These are phyloP conservation scores for Cladosporium colombiae DNA, from an alignment of 2,329 filamentous ascomycete species.

Conservation along the genomic window DNA sequence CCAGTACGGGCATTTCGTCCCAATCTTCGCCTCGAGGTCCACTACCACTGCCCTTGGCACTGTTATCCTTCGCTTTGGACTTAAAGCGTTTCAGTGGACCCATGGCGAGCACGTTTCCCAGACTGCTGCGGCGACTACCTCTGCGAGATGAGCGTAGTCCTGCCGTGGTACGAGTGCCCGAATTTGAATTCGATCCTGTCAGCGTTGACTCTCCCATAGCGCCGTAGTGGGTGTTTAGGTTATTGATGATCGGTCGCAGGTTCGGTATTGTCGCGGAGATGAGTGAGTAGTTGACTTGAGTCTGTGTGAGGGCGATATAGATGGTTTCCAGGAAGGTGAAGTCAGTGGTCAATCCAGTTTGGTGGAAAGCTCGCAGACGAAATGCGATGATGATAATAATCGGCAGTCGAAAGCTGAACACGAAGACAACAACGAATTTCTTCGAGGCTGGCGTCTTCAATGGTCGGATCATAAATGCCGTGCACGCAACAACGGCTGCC, in stretches of 20 bases:
- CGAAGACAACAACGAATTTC: conserved; percentile 17
- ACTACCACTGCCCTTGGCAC: neutral
- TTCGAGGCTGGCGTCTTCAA: conserved; percentile 14
- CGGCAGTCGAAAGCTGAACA: conserved; percentile 18
- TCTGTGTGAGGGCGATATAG: conserved; percentile 24
- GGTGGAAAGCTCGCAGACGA: conserved; percentile 22
- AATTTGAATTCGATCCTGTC: conserved; percentile 3
- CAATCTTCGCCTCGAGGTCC: neutral
- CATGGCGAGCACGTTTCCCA: conserved; percentile 4
- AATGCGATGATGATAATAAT: conserved; percentile 23
- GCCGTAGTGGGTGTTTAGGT: conserved; percentile 24
- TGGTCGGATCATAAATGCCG: conserved; percentile 14
- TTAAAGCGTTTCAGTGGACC: neutral
- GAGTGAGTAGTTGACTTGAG: conserved; percentile 25
- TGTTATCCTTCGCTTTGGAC: neutral
- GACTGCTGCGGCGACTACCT: conserved; percentile 6
- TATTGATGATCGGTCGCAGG: conserved; percentile 23
- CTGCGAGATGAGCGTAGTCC: neutral
- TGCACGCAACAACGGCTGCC: conserved; percentile 6
- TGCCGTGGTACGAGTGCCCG: neutral
- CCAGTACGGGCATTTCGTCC: neutral
- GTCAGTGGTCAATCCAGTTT: conserved; percentile 8
- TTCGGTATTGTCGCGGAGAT: conserved; percentile 26
- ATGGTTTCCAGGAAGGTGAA: conserved; percentile 21
- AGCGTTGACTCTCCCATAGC: conserved; percentile 17